Evolutionary conservation across 2,329 filamentous ascomycete genomes (phyloP), one percentile per base, ranked within the genome.

Genomic region (Botrytis tulipae): DNA sequence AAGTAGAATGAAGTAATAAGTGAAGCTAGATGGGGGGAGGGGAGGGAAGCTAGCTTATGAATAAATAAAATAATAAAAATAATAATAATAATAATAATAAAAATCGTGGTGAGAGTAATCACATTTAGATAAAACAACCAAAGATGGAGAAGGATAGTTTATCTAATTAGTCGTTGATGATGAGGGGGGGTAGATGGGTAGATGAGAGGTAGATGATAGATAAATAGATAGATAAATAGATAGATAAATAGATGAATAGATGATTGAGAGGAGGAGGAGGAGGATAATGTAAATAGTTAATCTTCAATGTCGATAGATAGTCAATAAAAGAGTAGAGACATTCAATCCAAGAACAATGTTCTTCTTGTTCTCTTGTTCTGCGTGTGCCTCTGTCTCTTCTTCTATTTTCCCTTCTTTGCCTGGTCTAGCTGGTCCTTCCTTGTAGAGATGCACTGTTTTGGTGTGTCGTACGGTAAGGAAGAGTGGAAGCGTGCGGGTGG

Each of bases 381-480:
- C n/a, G 1, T 9, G n/a, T 29, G 51, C 25, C n/a, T 29, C 3
- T 66, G 42, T 48, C 42, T 44, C 14, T 46, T 65, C n/a, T 46
- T 48, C 62, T 48, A 9, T 65, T 22, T 35, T 32, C n/a, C 42
- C 62, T 65, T 48, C 62, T 65, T 16, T 46, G 62, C 42, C 42
- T 65, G 16, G 42, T 25, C 29, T 66, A 1, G 62, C 42, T 48
- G 29, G 61, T 8, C 37, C 37, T 63, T 29, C 37, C 37, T 63
- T 42, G 61, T 42, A 20, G 60, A 29, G 51, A 25, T 1, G 42
- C 35, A 25, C 25, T 66, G 42, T 7, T 48, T 46, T 25, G 42
- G 42, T 48, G 62, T 66, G 62, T 66, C 25, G 62, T 48, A 66
- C 62, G 29, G 62, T 10, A 66, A 48, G 42, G 62, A 66, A 66